Conservation (phyloP, 2,329 filamentous ascomycete genomes). For the Arthrinium phaeospermum region DNA sequence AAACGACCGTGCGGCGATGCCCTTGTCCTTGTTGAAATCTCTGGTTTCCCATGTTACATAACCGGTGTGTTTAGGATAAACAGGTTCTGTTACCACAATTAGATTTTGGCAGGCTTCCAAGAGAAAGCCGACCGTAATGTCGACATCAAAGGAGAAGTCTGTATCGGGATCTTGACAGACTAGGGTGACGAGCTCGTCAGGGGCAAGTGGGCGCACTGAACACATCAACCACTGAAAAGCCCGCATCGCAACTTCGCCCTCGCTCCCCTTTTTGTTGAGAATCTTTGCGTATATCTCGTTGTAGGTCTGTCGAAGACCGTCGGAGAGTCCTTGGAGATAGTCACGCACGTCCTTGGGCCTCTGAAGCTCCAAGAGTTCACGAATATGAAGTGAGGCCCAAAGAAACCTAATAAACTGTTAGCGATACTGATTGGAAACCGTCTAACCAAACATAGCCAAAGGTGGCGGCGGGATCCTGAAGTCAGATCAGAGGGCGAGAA, state of each 20-base stretch:
- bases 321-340: not conserved
- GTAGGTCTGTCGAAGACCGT: not conserved
- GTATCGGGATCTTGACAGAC: not conserved
- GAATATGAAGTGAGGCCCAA: conserved; percentile 3
- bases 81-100: not conserved
- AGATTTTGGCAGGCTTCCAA: conserved; percentile 2
- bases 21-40: not conserved
- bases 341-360: not conserved
- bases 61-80: not conserved
- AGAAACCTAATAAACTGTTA: not conserved
- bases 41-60: too few relatives aligned
- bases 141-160: not conserved
- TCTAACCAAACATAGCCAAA: too few relatives aligned
- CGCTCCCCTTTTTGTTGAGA: not conserved
- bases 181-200: not conserved
- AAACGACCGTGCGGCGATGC: not conserved
- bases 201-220: not conserved
- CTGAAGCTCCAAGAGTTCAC: not conserved
- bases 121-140: not conserved
- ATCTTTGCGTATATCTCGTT: not conserved
- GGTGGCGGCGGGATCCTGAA: too few relatives aligned
- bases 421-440: not conserved
- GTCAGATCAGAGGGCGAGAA: too few relatives aligned
- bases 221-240: conserved; percentile 8
- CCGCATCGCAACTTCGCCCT: not conserved